phyloP scores from a whole-genome alignment of 2,329 filamentous ascomycete species.

The Talaromyces sp. region DNA sequence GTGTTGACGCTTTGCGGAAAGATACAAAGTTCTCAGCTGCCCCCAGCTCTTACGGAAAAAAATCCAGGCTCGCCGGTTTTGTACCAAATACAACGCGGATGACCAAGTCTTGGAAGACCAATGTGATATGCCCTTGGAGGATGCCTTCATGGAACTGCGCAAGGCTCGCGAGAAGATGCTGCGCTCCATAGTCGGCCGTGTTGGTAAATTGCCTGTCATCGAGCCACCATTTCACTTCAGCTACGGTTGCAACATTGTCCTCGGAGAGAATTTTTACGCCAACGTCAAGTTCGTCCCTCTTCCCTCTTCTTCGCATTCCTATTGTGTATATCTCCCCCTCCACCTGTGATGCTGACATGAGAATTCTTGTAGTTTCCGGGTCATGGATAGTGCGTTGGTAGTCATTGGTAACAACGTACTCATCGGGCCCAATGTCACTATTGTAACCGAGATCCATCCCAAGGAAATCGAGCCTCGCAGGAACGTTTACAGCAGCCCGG shows the following conservation, averaged over 20 bases:
- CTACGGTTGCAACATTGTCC: constrained; percentile 58
- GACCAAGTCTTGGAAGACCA: constrained; percentile 10
- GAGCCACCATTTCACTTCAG: constrained; percentile 58
- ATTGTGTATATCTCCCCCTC: background rate
- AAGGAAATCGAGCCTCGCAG: constrained; percentile 39
- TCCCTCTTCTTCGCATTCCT: background rate
- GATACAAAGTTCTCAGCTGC: constrained; percentile 9
- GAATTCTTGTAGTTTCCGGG: constrained; percentile 14
- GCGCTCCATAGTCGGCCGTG: constrained; percentile 11
- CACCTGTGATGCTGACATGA: background rate
- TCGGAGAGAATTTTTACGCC: constrained; percentile 56
- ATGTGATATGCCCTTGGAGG: constrained; percentile 5
- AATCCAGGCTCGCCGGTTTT: constrained; percentile 11
- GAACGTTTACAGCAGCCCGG: constrained; percentile 40
- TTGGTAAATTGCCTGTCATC: constrained; percentile 32
- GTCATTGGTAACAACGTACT: constrained; percentile 46
- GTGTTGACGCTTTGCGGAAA: background rate
- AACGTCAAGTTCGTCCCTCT: constrained; percentile 13
- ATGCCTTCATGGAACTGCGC: constrained; percentile 9
- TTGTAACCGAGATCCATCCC: constrained; percentile 46
- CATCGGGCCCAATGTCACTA: constrained; percentile 45
- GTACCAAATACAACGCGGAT: constrained; percentile 12
- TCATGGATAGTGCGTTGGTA: constrained; percentile 45
- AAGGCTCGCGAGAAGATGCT: constrained; percentile 11
- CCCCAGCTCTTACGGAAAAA: constrained; percentile 11